A percentile compares a stretch with the other conserved stretches of the same genome.
phyloP scores from a whole-genome alignment of 768 basidiomycete species.

The Lactarius deliciosus region DNA sequence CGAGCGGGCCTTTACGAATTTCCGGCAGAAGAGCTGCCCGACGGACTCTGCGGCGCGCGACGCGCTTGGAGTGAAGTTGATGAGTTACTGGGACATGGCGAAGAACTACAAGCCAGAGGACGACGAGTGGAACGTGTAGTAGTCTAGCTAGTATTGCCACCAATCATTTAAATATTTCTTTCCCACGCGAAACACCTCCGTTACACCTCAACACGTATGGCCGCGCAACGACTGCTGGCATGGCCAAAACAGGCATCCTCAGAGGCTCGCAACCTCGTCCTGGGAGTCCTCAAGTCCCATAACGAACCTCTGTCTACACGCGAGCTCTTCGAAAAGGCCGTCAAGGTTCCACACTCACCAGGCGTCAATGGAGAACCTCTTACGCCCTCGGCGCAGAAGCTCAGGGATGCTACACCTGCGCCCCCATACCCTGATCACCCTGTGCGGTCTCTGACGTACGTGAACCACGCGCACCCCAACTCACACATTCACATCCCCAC shows the following conservation, averaged over 20 bases:
- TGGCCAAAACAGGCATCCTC: conserved; percentile 22
- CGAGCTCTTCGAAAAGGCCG: conserved; percentile 34
- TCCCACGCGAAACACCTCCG: conserved; percentile 3
- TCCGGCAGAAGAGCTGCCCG: conserved; percentile 79
- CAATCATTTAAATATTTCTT: background rate
- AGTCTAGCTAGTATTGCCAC: background rate
- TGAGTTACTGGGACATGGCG: conserved; percentile 92
- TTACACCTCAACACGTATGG: conserved; percentile 8
- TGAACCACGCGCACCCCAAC: conserved; percentile 6
- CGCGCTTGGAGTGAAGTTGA: conserved; percentile 76
- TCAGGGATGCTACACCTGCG: conserved; percentile 38
- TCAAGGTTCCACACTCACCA: conserved; percentile 28
- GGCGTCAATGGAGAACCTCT: background rate
- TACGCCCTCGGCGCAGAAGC: conserved; percentile 20
- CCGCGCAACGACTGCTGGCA: conserved; percentile 6
- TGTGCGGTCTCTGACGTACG: conserved; percentile 55
- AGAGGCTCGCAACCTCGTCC: conserved; percentile 32
- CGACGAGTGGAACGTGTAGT: conserved; percentile 50
- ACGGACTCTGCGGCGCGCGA: conserved; percentile 87
- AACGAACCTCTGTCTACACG: conserved; percentile 32
- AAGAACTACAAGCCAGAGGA: conserved; percentile 89
- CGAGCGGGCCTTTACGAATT: conserved; percentile 76
- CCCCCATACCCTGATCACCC: conserved; percentile 48
- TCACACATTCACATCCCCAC: background rate
- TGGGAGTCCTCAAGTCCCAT: conserved; percentile 28